Conservation (phyloP, 2,329 filamentous ascomycete genomes). For the Thielaviopsis ethacetica region DNA sequence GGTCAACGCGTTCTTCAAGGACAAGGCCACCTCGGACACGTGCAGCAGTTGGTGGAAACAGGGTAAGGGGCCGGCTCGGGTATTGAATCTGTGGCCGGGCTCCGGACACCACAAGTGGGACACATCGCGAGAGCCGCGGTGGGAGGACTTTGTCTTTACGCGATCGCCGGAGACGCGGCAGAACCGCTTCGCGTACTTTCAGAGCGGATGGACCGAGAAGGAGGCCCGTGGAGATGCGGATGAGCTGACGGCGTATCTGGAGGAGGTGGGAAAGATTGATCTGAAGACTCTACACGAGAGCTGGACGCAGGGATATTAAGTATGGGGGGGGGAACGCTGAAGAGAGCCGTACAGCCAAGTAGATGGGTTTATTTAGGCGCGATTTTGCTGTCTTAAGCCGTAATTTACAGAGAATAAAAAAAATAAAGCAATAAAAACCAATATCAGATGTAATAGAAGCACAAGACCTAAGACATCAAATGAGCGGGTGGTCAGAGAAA, state of each 20-base stretch:
- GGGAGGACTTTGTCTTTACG: constrained; percentile 10
- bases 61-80: not conserved
- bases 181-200: constrained; percentile 6
- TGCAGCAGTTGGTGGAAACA: constrained; percentile 6
- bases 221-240: not conserved
- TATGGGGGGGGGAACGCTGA: too few relatives aligned
- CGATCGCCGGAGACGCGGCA: constrained; percentile 12
- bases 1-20: not conserved
- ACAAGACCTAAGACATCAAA: too few relatives aligned
- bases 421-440: too few relatives aligned
- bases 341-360: too few relatives aligned
- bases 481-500: too few relatives aligned
- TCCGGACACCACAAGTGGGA: constrained; percentile 3
- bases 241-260: not conserved
- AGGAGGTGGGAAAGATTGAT: not conserved
- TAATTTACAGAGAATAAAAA: too few relatives aligned
- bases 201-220: constrained; percentile 2
- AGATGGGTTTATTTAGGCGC: too few relatives aligned
- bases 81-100: constrained; percentile 6
- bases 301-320: not conserved
- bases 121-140: constrained; percentile 2
- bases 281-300: not conserved
- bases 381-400: too few relatives aligned
- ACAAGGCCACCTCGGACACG: not conserved
- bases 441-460: too few relatives aligned